Evolutionary conservation across 495 filamentous ascomycete species (phyloP), one percentile per base, ranked within the genome.

Genomic region (Chlorociboria aeruginascens): DNA sequence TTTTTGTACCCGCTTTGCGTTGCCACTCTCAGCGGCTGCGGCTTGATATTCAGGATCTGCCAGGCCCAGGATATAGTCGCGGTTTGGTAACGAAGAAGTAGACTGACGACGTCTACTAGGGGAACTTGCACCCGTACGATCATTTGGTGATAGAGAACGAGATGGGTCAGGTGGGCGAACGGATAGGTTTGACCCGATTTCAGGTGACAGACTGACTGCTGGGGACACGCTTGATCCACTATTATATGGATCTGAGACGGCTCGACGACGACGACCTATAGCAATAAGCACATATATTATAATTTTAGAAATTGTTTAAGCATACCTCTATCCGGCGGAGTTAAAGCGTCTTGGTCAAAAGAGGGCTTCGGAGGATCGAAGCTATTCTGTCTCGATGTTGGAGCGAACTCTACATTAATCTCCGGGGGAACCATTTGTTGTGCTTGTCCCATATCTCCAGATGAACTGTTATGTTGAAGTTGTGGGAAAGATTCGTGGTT

Each of bases 351-450:
- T 16, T 80, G 68, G 54, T 92, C 79, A 43, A 79, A 59, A 0
- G 64, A 69, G 40, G 72, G 69, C 54, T 84, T 89, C 11, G 72
- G 68, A 35, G 77, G 79, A 40, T 85, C 83, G 55, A 93, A 87
- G 43, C 73, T 81, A 17, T 69, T 75, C 56, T 77, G 81, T 40
- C 74, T 69, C 9, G 86, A 76, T 13, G 71, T 66, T 17, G 90
- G 90, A 6, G 90, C 92, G 62, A 87, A 87, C 61, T 94, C 82
- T 54, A 98, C 87, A 57, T 89, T 92, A 61, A 98, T 96, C 36
- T 88, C 85, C 0, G 87, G 87, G 32, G 88, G 85, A 7, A 81
- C 80, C 69, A 89, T 85, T 52, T 85, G 78, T 32, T 82, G 80
- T 8, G 78, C 76, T 51, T 80, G 76, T n/a, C 77, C 77, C 55